Conservation (phyloP, 352 stramenopile species). For the Peronospora farinosa region DNA sequence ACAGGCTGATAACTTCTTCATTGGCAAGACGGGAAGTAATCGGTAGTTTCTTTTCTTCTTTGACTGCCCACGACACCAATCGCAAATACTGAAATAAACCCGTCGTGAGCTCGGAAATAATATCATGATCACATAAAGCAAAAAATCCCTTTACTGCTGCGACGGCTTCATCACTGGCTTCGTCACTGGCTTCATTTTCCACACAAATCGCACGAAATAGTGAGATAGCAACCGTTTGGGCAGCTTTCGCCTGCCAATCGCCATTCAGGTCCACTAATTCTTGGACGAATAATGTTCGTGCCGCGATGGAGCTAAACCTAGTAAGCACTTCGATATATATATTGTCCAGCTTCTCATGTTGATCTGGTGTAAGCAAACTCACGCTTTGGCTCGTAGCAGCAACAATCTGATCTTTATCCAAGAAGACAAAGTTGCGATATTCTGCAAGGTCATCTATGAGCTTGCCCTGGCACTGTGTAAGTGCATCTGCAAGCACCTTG, state of each 20-base stretch:
- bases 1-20: constrained; percentile 25
- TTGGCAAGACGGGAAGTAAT: constrained; percentile 1
- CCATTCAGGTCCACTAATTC: constrained; percentile 15
- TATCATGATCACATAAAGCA: constrained; percentile 15
- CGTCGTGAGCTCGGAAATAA: constrained; percentile 1
- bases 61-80: constrained; percentile 15
- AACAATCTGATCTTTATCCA: constrained; percentile 28
- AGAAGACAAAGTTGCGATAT: constrained; percentile 37
- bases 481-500: constrained; percentile 17
- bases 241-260: constrained; percentile 23
- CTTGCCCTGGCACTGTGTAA: constrained; percentile 9
- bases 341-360: constrained; percentile 29
- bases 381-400: constrained; percentile 5
- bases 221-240: constrained; percentile 27
- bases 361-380: constrained; percentile 19
- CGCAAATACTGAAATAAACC: constrained; percentile 27
- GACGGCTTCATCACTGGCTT: constrained; percentile 13
- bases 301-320: constrained; percentile 13
- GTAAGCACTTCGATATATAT: constrained; percentile 22
- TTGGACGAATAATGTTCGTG: constrained; percentile 13
- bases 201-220: constrained; percentile 10
- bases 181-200: constrained; percentile 11
- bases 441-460: constrained; percentile 10
- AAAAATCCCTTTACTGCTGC: constrained; percentile 21
- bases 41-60: constrained; percentile 12